phyloP scores from a whole-genome alignment of 78 protist genomes.

The Polysphondylium violaceum region DNA sequence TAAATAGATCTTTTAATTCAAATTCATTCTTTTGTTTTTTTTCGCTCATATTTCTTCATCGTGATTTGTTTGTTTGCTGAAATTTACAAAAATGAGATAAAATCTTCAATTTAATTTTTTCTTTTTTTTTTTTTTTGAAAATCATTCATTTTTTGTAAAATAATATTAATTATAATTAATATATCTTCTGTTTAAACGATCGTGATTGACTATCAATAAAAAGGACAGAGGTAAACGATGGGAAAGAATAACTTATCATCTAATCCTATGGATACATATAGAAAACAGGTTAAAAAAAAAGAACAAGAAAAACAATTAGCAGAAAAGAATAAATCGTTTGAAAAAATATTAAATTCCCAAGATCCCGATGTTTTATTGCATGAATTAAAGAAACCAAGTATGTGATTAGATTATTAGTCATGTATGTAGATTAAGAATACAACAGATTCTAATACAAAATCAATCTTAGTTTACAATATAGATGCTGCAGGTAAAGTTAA shows the following conservation, averaged over 20 bases:
- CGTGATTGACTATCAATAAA: too few species aligned
- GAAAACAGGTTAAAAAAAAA: conserved; percentile 38
- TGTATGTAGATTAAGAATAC: too few species aligned
- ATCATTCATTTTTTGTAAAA: not conserved
- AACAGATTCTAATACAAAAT: too few species aligned
- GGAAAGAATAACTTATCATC: not conserved
- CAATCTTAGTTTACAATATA: too few species aligned
- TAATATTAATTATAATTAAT: not conserved
- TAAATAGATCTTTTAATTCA: too few species aligned
- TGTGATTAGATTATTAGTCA: conserved; percentile 15
- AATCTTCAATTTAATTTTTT: not conserved
- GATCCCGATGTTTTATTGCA: conserved; percentile 1
- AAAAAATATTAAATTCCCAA: too few species aligned
- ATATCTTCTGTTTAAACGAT: too few species aligned
- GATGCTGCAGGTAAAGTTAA: too few species aligned
- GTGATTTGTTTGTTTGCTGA: not conserved
- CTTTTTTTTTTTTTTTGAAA: not conserved
- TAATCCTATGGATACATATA: conserved; percentile 33
- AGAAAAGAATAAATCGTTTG: too few species aligned
- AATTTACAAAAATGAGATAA: not conserved
- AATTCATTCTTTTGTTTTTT: too few species aligned
- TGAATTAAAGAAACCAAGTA: conserved; percentile 15
- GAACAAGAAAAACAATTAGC: conserved; percentile 15
- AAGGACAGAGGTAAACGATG: too few species aligned
- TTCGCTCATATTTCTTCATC: not conserved